Evolutionary conservation across 2,329 filamentous ascomycete genomes (phyloP), one percentile per base, ranked within the genome.

Genomic region (Aureobasidium uvarum): DNA sequence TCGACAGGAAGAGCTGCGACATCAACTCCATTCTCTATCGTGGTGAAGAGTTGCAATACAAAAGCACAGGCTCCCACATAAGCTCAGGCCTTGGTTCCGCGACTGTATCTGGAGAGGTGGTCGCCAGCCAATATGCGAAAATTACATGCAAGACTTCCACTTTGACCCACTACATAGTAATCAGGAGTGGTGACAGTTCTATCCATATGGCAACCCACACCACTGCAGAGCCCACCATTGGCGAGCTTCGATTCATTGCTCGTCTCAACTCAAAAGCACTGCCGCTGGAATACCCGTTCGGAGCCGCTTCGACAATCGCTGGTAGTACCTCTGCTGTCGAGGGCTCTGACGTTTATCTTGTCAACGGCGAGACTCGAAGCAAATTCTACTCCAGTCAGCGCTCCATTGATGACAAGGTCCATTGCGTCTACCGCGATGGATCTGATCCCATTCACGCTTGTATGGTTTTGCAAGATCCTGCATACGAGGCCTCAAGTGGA

Each of bases 321-420:
- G 81, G 80, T 36, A 75, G 72, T 33, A 81, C 81, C 36, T 78
- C 77, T 11, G 79, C 83, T 2, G 78, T 89, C 60, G 87, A 89
- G 72, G 86, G 76, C 1, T 74, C 72, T 1, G 77, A 79, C 58
- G 76, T 78, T 8, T 89, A 83, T 71, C 67, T 86, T 10, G 85
- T 89, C 51, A 75, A 79, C 68, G 84, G 85, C 25, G 78, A 89
- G 73, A 89, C 87, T 0, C 83, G 87, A 45, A 86, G 84, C 75
- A 90, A 90, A 74, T 90, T 89, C 78, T 90, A 87, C 77, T 88
- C 85, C 1, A 86, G 84, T 66, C 80, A 87, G 68, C 81, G 86
- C n/a, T 89, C 88, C 75, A 89, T 90, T 71, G 87, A 90, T 72
- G 86, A 88, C 70, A 78, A 84, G 51, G 81, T 83, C 31, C 86